Evolutionary conservation across 306 rosid species (phyloP).

Genomic region (Acacia melanoxylon): DNA sequence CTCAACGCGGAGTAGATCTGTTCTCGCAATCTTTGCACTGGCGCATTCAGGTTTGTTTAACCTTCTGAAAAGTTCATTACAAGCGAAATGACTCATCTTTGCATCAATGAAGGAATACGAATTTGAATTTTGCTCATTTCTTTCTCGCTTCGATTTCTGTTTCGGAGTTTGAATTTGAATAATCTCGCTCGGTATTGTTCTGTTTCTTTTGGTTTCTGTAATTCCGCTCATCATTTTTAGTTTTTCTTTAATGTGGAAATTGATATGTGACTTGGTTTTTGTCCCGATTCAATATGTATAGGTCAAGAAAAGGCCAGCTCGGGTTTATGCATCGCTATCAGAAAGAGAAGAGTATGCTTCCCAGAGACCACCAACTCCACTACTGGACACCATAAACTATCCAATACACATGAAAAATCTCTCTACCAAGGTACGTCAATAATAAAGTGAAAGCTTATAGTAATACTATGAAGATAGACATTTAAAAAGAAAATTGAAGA

Average conservation of each 20-base stretch:
- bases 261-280: slow-evolving; percentile 17
- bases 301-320: slow-evolving; percentile 56
- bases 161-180: neutral
- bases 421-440: slow-evolving; percentile 67
- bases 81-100: neutral
- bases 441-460: neutral
- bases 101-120: slow-evolving; percentile 22
- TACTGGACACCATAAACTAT: slow-evolving; percentile 82
- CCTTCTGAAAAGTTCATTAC: neutral
- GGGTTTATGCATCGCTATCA: slow-evolving; percentile 74
- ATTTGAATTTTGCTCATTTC: neutral
- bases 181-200: slow-evolving; percentile 1
- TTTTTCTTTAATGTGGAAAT: slow-evolving; percentile 12
- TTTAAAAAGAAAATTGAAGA: neutral
- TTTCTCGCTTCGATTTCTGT: neutral
- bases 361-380: slow-evolving; percentile 88
- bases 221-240: neutral
- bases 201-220: neutral
- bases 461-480: neutral
- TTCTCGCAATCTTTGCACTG: slow-evolving; percentile 37
- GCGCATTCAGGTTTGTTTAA: slow-evolving; percentile 52
- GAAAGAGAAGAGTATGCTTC: slow-evolving; percentile 73
- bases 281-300: slow-evolving; percentile 36
- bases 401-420: slow-evolving; percentile 97
- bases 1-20: slow-evolving; percentile 44